phyloP scores from a whole-genome alignment of 352 stramenopile genomes.

The Globisporangium alternatum region DNA sequence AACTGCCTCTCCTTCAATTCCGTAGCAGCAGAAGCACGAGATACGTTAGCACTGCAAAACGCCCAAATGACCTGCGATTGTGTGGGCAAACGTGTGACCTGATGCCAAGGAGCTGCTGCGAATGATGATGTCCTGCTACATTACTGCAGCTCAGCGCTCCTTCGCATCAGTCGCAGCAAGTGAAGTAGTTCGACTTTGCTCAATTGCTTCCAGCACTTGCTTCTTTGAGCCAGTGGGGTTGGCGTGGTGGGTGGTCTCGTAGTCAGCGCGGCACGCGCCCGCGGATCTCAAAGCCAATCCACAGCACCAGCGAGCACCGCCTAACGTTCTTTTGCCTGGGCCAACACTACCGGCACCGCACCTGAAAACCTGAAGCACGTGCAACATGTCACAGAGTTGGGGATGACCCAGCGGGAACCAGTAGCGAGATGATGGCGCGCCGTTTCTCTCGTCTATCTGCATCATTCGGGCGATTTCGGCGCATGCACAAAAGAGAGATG shows the following conservation, averaged over 20 bases:
- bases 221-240: not conserved
- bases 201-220: not conserved
- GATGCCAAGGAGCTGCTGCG: no score
- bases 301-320: not conserved
- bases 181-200: not conserved
- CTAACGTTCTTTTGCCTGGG: not conserved
- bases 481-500: no score
- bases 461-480: no score
- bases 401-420: not conserved
- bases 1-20: not conserved
- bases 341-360: not conserved
- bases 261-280: not conserved
- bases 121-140: not conserved
- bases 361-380: not conserved
- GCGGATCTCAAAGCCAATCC: not conserved
- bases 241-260: not conserved
- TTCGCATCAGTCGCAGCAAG: no score
- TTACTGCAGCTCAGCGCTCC: no score
- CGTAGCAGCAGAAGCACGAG: not conserved
- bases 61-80: not conserved
- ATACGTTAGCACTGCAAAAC: not conserved
- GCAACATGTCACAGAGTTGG: not conserved
- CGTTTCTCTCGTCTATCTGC: no score
- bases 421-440: not conserved
- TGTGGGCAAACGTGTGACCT: not conserved